A percentile compares a stretch with the other conserved stretches of the same genome.
phyloP scores from a whole-genome alignment of 495 filamentous ascomycete genomes.

The Xylaria sp. region DNA sequence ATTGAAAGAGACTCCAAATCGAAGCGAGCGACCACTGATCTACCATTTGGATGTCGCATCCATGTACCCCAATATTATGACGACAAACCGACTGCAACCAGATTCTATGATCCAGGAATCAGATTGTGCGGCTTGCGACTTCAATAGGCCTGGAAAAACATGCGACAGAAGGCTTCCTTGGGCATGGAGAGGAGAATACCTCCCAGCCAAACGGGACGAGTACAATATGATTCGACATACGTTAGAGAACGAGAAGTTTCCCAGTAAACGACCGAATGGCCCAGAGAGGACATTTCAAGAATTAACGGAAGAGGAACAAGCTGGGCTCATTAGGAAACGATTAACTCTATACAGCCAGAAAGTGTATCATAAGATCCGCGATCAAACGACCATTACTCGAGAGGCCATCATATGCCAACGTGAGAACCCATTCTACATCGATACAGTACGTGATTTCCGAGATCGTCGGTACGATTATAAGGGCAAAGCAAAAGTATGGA shows the following conservation, averaged over 20 bases:
- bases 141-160: conserved; percentile 96
- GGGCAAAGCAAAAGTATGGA: conserved; percentile 97
- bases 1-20: conserved; percentile 80
- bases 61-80: conserved; percentile 99
- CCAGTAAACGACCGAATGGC: conserved; percentile 71
- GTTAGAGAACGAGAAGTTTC: conserved; percentile 92
- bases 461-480: conserved; percentile 98
- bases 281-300: conserved; percentile 81
- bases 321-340: conserved; percentile 80
- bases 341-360: conserved; percentile 95
- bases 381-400: conserved; percentile 88
- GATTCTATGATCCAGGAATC: conserved; percentile 98
- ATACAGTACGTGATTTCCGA: conserved; percentile 94
- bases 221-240: conserved; percentile 98
- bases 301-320: conserved; percentile 82
- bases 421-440: conserved; percentile 98
- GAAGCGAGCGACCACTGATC: conserved; percentile 86
- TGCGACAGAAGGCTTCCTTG: conserved; percentile 95
- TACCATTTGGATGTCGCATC: conserved; percentile 99
- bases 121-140: conserved; percentile 96
- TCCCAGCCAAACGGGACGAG: conserved; percentile 94
- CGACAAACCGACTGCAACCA: conserved; percentile 95
- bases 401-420: conserved; percentile 98
- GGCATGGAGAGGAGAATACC: conserved; percentile 97
- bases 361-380: conserved; percentile 99